These are phyloP conservation scores for Amauroascus niger DNA, from an alignment of 2,329 filamentous ascomycete genomes.

Conservation along the genomic window DNA sequence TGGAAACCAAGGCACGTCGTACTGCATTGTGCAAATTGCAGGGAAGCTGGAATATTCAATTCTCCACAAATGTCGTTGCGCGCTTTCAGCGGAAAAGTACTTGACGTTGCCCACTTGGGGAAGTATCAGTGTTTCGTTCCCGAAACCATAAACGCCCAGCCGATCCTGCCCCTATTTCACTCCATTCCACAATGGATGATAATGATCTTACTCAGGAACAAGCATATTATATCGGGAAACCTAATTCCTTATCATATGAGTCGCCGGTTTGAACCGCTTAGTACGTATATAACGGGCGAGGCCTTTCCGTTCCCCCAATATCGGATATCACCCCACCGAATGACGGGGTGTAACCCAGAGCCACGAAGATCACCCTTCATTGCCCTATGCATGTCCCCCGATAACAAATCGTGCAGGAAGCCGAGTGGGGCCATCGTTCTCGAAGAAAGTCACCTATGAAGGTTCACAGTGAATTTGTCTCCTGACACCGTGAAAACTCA, in stretches of 20 bases:
- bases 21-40: not conserved
- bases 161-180: not conserved
- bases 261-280: not conserved
- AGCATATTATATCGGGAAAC: slow-evolving; percentile 7
- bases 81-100: not conserved
- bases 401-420: not conserved
- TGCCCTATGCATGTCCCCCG: not conserved
- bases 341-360: too few species aligned
- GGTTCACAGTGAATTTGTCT: too few species aligned
- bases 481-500: too few species aligned
- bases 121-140: not conserved
- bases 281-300: too few species aligned
- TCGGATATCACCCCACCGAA: not conserved
- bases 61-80: not conserved
- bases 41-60: not conserved
- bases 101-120: not conserved
- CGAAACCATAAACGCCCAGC: not conserved
- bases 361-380: not conserved
- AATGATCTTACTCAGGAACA: slow-evolving; percentile 1
- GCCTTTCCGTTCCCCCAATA: not conserved
- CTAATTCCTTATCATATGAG: not conserved
- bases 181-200: not conserved
- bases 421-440: not conserved
- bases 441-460: not conserved
- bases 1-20: not conserved